phyloP scores from a whole-genome alignment of 2,329 filamentous ascomycete species.

The Fusarium euwallaceae region DNA sequence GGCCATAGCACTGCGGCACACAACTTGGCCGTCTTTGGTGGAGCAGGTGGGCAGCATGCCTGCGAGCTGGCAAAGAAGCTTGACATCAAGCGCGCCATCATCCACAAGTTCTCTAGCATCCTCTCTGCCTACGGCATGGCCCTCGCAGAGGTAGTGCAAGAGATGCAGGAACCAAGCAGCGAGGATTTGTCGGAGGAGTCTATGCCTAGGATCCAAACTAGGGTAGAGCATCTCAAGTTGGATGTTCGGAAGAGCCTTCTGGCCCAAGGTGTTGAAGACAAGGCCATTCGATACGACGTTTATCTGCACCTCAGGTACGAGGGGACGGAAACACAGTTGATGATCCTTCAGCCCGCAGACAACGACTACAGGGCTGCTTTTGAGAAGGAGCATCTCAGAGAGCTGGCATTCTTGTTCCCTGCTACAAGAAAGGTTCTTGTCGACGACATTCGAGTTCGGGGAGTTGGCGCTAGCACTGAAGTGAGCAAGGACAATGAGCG shows the following conservation, averaged over 20 bases:
- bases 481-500: background rate
- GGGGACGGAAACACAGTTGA: conserved; percentile 55
- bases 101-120: conserved; percentile 57
- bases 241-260: conserved; percentile 54
- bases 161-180: conserved; percentile 52
- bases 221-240: conserved; percentile 28
- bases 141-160: conserved; percentile 55
- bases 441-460: background rate
- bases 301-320: conserved; percentile 64
- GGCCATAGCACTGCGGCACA: conserved; percentile 48
- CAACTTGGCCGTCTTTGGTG: conserved; percentile 65
- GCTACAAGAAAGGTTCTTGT: background rate
- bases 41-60: conserved; percentile 76
- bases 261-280: conserved; percentile 54
- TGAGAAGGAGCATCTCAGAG: background rate
- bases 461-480: background rate
- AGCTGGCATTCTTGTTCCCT: background rate
- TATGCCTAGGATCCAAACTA: conserved; percentile 31
- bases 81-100: conserved; percentile 55
- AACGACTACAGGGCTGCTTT: conserved; percentile 44
- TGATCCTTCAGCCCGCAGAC: conserved; percentile 56
- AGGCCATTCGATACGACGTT: conserved; percentile 54
- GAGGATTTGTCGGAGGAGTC: conserved; percentile 26
- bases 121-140: conserved; percentile 61
- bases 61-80: conserved; percentile 56